Percentiles rank a stretch among this genome's conserved stretches.
These are phyloP conservation scores for Tuber magnatum DNA, from an alignment of 495 filamentous ascomycete species.

Conservation along the genomic window DNA sequence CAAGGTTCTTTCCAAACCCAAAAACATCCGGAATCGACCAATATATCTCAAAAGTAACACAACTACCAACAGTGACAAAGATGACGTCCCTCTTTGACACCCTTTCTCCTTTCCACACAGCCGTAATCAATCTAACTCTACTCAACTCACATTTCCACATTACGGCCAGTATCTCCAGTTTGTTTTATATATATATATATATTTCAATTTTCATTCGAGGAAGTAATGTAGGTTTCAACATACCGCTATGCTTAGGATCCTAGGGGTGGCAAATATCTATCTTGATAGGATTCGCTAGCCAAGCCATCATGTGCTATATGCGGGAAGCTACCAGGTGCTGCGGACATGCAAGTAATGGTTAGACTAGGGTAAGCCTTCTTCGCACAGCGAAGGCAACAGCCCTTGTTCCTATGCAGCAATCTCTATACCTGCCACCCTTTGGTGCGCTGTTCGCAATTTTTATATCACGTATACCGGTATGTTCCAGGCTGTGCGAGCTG, in stretches of 20 bases:
- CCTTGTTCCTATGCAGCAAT: not conserved
- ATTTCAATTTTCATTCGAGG: not conserved
- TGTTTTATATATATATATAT: not conserved
- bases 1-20: not conserved
- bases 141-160: not conserved
- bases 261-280: not conserved
- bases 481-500: not conserved
- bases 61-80: not conserved
- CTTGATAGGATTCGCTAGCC: not conserved
- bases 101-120: not conserved
- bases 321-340: not conserved
- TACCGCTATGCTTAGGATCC: not conserved
- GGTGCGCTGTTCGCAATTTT: not conserved
- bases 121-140: not conserved
- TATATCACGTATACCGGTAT: not conserved
- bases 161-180: not conserved
- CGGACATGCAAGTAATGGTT: not conserved
- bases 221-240: not conserved
- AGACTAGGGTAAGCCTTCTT: slow-evolving; percentile 1
- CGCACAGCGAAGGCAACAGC: slow-evolving; percentile 1
- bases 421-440: not conserved
- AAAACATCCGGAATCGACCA: not conserved
- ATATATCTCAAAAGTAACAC: slow-evolving; percentile 5
- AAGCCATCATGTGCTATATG: not conserved
- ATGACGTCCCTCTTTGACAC: not conserved